These are phyloP conservation scores for Talaromyces adpressus DNA, from an alignment of 495 filamentous ascomycete species.

Conservation along the genomic window DNA sequence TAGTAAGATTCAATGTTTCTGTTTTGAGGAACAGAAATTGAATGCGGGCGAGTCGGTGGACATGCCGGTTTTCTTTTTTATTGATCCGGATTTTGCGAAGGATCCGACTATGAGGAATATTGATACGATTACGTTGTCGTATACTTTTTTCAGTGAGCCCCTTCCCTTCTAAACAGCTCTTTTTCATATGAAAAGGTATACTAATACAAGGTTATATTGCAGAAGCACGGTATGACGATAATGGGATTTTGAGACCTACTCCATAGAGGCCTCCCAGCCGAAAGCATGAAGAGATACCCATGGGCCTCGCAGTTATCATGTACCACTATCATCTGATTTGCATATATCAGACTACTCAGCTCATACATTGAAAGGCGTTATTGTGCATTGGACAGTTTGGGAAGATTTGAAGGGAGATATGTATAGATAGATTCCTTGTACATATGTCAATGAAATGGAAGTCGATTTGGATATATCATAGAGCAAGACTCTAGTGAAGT, in stretches of 20 bases:
- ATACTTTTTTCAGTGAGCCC: constrained; percentile 95
- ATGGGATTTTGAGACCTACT: constrained; percentile 51
- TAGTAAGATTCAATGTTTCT: constrained; percentile 99
- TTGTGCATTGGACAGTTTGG: constrained; percentile 3
- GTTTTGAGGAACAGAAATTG: constrained; percentile 93
- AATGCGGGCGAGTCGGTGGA: constrained; percentile 96
- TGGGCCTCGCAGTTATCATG: background rate
- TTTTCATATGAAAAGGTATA: too few species aligned
- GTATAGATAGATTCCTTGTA: background rate
- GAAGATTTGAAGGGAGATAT: background rate
- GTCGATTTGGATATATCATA: background rate
- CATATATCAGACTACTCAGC: constrained; percentile 9
- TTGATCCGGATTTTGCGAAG: constrained; percentile 90
- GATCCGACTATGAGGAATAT: constrained; percentile 90
- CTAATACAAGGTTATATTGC: background rate
- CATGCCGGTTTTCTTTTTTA: constrained; percentile 99
- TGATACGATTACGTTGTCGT: constrained; percentile 89
- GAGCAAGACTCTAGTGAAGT: too few species aligned
- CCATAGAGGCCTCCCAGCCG: background rate
- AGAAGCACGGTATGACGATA: constrained; percentile 86
- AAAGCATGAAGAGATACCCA: background rate
- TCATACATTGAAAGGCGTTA: constrained; percentile 4
- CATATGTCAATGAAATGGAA: background rate
- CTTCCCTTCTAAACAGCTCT: too few species aligned
- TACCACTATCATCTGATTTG: constrained; percentile 5